Evolutionary conservation across 768 basidiomycete species (phyloP).

Genomic region (Pleurotus tuoliensis): DNA sequence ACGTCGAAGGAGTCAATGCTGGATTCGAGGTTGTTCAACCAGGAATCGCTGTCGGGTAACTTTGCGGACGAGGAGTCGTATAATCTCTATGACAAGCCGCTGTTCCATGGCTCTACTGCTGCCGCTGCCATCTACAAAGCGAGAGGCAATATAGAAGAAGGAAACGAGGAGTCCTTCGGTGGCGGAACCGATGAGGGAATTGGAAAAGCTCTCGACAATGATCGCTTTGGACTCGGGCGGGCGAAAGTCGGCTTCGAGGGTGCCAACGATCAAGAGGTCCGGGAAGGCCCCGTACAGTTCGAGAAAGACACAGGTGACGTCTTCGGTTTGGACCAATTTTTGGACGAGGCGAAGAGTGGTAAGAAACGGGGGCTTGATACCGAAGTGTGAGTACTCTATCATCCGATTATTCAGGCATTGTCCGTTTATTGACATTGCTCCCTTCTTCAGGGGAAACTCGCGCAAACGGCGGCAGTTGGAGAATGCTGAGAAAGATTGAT

Average conservation of each 20-base stretch:
- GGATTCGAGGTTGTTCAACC: slow-evolving; percentile 96
- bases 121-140: slow-evolving; percentile 99
- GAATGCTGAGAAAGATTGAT: slow-evolving; percentile 45
- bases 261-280: slow-evolving; percentile 76
- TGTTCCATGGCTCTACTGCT: slow-evolving; percentile 95
- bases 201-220: slow-evolving; percentile 83
- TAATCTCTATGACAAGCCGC: slow-evolving; percentile 88
- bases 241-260: slow-evolving; percentile 89
- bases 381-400: slow-evolving; percentile 47
- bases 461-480: slow-evolving; percentile 71
- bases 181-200: slow-evolving; percentile 97
- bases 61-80: slow-evolving; percentile 96
- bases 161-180: slow-evolving; percentile 88
- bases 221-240: slow-evolving; percentile 88
- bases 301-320: slow-evolving; percentile 98
- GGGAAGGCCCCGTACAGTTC: slow-evolving; percentile 96
- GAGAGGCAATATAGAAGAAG: slow-evolving; percentile 77
- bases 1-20: slow-evolving; percentile 95
- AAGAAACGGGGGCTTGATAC: slow-evolving; percentile 85
- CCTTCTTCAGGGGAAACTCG: slow-evolving; percentile 42
- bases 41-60: slow-evolving; percentile 74
- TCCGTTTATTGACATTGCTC: neutral
- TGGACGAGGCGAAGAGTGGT: slow-evolving; percentile 96
- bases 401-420: neutral
- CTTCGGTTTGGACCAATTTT: slow-evolving; percentile 93